Evolutionary conservation across 805 yeast species (phyloP), one percentile per base, ranked within the genome.

Genomic region (Cyberlindnera suaveolens): DNA sequence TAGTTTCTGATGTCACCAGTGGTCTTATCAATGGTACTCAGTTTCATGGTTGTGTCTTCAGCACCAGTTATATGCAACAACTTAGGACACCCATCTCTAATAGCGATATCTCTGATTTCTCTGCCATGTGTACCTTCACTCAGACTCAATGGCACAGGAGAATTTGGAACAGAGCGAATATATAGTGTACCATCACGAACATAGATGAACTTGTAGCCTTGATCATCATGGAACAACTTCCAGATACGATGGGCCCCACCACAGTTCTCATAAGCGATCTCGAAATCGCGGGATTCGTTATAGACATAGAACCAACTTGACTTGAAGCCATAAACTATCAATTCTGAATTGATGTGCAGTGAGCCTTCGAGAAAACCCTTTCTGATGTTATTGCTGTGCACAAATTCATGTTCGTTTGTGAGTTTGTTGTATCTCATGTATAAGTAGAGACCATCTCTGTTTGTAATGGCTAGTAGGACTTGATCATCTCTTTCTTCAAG

Each of bases 241-340:
- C 97, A 93, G 46, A 78, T 75, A 46, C 98, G 72, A 59, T 90
- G 96, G 3, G 93, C 77, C 3, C 98, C 98, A 23, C 98, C 98
- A 62, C 98, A 93, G 13, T 72, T 62, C 48, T 80, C 87, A 44
- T 80, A 75, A 38, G 76, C 67, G 2, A 87, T 59, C 58, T 89
- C 96, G 41, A 72, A 69, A 51, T 85, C 89, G 35, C 72, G 68
- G 1, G 89, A 77, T 55, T 87, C 96, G 60, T 90, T 87, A 81
- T 88, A 88, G 18, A 87, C 62, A 54, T 82, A 84, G 56, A 91
- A 89, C 39, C 73, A 66, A 39, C 82, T 82, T 2, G 93, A 86
- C 52, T 80, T 78, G 70, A 93, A 91, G 1, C 98, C 98, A 60
- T 78, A 86, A 3, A 85, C 62, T 3, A 85, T 61, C 32, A 82